Conservation (phyloP, 257 asterid species). For the Rauvolfia tetraphylla region DNA sequence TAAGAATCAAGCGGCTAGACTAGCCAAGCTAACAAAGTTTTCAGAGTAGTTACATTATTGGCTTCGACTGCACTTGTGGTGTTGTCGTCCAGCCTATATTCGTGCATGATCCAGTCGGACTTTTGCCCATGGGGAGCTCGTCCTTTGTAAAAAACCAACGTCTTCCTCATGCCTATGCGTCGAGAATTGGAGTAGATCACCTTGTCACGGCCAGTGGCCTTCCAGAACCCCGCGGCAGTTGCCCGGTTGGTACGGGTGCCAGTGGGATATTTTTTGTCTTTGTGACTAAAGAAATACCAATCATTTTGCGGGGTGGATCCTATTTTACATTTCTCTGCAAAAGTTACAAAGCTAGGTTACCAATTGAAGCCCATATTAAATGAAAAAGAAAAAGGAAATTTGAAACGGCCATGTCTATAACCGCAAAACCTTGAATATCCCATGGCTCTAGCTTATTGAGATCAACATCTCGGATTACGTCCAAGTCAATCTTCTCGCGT, state of each 20-base stretch:
- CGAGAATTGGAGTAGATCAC: conserved; percentile 39
- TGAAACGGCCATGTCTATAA: too few species aligned
- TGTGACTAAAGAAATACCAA: conserved; percentile 68
- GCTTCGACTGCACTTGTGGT: not conserved
- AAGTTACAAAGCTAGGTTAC: not conserved
- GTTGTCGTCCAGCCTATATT: conserved; percentile 47
- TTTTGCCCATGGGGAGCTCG: conserved; percentile 66
- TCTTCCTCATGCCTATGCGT: conserved; percentile 61
- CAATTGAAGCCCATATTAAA: too few species aligned
- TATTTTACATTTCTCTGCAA: conserved; percentile 49
- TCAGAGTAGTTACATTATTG: conserved; percentile 21
- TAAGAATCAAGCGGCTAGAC: not conserved
- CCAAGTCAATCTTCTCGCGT: conserved; percentile 48
- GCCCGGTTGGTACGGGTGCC: conserved; percentile 68
- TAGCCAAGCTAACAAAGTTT: not conserved
- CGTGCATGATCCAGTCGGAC: conserved; percentile 73
- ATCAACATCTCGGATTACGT: conserved; percentile 60
- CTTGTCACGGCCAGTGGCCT: conserved; percentile 73
- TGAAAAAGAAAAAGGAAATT: not conserved
- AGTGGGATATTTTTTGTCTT: conserved; percentile 64
- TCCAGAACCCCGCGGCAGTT: conserved; percentile 61
- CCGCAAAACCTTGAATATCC: conserved; percentile 56
- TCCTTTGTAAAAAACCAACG: conserved; percentile 68
- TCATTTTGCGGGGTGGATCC: conserved; percentile 59
- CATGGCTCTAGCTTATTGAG: conserved; percentile 74